Evolutionary conservation across 2,329 filamentous ascomycete species (phyloP), one percentile per base, ranked within the genome.

Genomic region (Talaromyces sp.): DNA sequence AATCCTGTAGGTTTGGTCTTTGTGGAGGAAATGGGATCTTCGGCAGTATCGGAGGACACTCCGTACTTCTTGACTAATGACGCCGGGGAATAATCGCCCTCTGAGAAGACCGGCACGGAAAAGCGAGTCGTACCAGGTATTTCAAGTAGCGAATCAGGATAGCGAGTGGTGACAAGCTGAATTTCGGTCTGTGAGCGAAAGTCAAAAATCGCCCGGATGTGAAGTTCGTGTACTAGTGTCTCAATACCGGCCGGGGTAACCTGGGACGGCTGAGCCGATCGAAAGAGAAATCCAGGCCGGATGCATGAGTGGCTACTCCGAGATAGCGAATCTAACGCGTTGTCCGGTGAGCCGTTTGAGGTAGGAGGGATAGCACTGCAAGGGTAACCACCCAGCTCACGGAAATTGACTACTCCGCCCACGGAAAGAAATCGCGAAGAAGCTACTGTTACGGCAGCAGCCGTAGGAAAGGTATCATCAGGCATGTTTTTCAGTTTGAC

Each of bases 161-260:
- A 80, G 75, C 1, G 82, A 54, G 47, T 74, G 2, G 79, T 76
- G 67, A 57, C 74, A 56, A 62, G 60, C 66, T 66, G 76, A 71
- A 69, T 77, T 72, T 76, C 74, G 11, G 81, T 78, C 27, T 76
- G 75, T 27, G 85, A 88, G 61, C 90, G 84, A 10, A 92, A 79
- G 77, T 92, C 89, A 73, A 87, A 92, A 57, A 90, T 83, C 69
- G 83, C 80, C 24, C 79, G 83, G 68, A 93, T 85, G n/a, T 85
- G 83, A 64, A 90, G 78, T 8, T 73, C 68, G 45, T 79, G 60
- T 64, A 69, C 79, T 65, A 90, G 80, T 50, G 78, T 80, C 3
- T 75, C 70, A 7, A 85, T 76, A 19, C 87, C 87, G 33, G 81
- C 77, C 24, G 80, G 73, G 0, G 84, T 85, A 41, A 88, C 78